Evolutionary conservation across 2,329 filamentous ascomycete genomes (phyloP).

Genomic region (Ophiostoma triangulosporum): DNA sequence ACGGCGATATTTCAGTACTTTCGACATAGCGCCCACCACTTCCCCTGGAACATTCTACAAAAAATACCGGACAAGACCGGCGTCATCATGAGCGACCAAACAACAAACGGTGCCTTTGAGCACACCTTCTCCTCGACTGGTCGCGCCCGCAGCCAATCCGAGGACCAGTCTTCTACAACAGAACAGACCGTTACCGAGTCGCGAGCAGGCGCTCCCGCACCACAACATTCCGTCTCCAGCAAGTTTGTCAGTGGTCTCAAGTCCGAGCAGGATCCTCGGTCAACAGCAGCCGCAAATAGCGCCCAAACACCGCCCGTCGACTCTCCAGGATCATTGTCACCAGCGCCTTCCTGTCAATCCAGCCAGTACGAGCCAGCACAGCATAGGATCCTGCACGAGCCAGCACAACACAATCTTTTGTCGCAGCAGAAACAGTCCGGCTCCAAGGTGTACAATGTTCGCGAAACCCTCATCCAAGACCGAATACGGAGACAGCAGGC

Average conservation of each 20-base stretch:
- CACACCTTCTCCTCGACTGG: constrained; percentile 26
- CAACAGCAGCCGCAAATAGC: constrained; percentile 7
- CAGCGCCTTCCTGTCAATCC: background rate
- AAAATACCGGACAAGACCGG: background rate
- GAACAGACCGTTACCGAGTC: constrained; percentile 22
- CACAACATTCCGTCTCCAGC: constrained; percentile 9
- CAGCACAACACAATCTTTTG: too few relatives aligned
- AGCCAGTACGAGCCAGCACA: background rate
- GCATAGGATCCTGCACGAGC: background rate
- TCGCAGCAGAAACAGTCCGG: background rate
- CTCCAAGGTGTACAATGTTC: background rate
- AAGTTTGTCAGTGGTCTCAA: constrained; percentile 2
- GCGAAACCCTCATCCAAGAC: constrained; percentile 5
- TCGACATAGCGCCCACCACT: too few relatives aligned
- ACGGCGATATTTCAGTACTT: too few relatives aligned
- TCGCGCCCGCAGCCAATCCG: constrained; percentile 28
- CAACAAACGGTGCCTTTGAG: constrained; percentile 28
- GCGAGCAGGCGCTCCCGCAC: background rate
- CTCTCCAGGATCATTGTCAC: background rate
- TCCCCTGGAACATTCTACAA: too few relatives aligned
- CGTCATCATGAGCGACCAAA: constrained; percentile 32
- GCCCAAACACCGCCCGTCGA: constrained; percentile 2
- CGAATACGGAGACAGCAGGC: background rate
- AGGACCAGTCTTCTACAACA: constrained; percentile 28
- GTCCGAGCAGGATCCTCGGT: constrained; percentile 13